phyloP scores from a whole-genome alignment of 192 early-diverging fungal species.

The Phlyctochytrium arcticum region DNA sequence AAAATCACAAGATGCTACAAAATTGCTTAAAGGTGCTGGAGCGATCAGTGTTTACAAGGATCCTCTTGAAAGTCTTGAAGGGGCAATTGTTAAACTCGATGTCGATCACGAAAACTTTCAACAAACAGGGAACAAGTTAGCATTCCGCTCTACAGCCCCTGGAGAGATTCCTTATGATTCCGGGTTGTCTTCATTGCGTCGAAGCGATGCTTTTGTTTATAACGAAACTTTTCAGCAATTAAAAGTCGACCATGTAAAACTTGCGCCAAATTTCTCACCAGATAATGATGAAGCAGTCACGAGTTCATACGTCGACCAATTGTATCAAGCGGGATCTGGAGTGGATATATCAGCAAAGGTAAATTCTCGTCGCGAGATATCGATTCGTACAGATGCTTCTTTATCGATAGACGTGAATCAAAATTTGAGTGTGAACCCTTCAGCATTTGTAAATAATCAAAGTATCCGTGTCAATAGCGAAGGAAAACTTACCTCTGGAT shows the following conservation, averaged over 20 bases:
- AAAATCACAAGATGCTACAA: too few species aligned
- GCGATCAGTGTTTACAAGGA: too few species aligned
- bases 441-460: background rate
- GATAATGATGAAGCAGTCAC: conserved; percentile 8
- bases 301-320: background rate
- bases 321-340: background rate
- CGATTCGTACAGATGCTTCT: background rate
- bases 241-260: background rate
- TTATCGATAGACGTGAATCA: background rate
- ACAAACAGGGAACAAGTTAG: too few species aligned
- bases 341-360: background rate
- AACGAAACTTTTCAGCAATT: background rate
- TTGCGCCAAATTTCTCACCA: background rate
- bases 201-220: conserved; percentile 2
- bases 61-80: too few species aligned
- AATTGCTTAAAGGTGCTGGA: too few species aligned
- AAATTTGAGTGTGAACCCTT: background rate
- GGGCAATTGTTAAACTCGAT: too few species aligned
- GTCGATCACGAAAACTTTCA: too few species aligned
- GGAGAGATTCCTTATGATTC: too few species aligned
- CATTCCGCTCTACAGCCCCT: too few species aligned
- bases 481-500: conserved; percentile 6
- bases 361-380: background rate
- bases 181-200: too few species aligned
- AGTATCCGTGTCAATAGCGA: background rate